Percentiles rank a stretch among this genome's conserved stretches.
These are phyloP conservation scores for Pseudoturritis turrita DNA, from an alignment of 345 rosid species.

Conservation along the genomic window DNA sequence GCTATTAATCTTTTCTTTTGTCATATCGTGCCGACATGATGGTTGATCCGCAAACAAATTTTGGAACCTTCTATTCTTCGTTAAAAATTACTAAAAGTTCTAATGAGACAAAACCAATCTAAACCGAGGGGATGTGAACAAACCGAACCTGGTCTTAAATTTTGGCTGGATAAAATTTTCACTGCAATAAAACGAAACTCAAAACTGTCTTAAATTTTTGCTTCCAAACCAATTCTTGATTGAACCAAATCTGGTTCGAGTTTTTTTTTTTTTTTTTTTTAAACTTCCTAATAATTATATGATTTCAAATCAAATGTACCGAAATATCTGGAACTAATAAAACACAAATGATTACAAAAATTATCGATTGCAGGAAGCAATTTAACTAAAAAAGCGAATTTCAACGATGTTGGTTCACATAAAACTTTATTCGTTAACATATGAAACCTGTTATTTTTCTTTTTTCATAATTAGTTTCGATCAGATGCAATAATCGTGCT, in stretches of 20 bases:
- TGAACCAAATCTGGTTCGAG: not conserved
- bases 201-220: not conserved
- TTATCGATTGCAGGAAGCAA: no score
- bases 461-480: no score
- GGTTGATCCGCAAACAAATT: slow-evolving; percentile 16
- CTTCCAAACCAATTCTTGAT: not conserved
- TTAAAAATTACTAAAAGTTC: not conserved
- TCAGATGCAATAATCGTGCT: no score
- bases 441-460: no score
- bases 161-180: not conserved
- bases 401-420: no score
- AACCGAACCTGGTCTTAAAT: not conserved
- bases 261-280: no score
- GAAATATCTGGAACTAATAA: no score
- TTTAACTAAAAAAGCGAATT: no score
- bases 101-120: not conserved
- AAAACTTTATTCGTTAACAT: no score
- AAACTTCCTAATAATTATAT: no score
- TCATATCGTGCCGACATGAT: slow-evolving; percentile 24
- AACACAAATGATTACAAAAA: no score
- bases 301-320: no score
- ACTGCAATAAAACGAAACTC: not conserved
- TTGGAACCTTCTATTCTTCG: slow-evolving; percentile 13
- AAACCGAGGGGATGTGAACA: not conserved
- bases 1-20: not conserved